These are phyloP conservation scores for Begonia peltatifolia DNA, from an alignment of 306 rosid species.

Conservation along the genomic window DNA sequence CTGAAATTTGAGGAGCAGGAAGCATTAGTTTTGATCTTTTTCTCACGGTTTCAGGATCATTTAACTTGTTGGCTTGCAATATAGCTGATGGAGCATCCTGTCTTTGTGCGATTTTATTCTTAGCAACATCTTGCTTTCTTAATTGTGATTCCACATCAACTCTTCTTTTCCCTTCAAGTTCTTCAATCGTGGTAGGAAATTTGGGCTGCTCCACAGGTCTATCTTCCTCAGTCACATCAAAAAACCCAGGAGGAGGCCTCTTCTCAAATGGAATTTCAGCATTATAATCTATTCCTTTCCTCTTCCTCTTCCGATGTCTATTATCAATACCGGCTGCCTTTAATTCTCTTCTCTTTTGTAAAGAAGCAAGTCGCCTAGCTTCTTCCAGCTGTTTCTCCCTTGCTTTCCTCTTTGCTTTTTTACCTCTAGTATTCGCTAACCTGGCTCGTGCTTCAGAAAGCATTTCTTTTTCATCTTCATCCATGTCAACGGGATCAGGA, in stretches of 20 bases:
- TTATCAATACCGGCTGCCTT: conserved; percentile 92
- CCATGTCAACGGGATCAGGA: conserved; percentile 96
- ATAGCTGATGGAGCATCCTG: conserved; percentile 89
- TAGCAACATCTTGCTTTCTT: conserved; percentile 74
- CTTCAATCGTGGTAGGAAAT: conserved; percentile 86
- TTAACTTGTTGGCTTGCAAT: conserved; percentile 78
- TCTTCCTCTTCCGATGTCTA: conserved; percentile 78
- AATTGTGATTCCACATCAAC: conserved; percentile 60
- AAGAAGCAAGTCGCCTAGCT: conserved; percentile 94
- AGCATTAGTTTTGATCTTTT: conserved; percentile 91
- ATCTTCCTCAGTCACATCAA: conserved; percentile 65
- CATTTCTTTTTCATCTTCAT: conserved; percentile 98
- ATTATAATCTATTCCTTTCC: conserved; percentile 87
- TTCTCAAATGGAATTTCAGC: conserved; percentile 91
- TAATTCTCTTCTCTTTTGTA: conserved; percentile 85
- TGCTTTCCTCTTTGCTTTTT: conserved; percentile 90
- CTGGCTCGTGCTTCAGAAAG: conserved; percentile 95
- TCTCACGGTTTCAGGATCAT: conserved; percentile 87
- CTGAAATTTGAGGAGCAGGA: conserved; percentile 92
- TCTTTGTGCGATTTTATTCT: conserved; percentile 81
- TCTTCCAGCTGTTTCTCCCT: conserved; percentile 96
- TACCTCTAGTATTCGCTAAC: conserved; percentile 85
- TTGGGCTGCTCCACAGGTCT: conserved; percentile 59
- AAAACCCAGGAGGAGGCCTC: conserved; percentile 90
- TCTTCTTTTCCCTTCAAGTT: conserved; percentile 89